Evolutionary conservation across 768 basidiomycete species (phyloP), one percentile per base, ranked within the genome.

Genomic region (Tylopilus intermedius): DNA sequence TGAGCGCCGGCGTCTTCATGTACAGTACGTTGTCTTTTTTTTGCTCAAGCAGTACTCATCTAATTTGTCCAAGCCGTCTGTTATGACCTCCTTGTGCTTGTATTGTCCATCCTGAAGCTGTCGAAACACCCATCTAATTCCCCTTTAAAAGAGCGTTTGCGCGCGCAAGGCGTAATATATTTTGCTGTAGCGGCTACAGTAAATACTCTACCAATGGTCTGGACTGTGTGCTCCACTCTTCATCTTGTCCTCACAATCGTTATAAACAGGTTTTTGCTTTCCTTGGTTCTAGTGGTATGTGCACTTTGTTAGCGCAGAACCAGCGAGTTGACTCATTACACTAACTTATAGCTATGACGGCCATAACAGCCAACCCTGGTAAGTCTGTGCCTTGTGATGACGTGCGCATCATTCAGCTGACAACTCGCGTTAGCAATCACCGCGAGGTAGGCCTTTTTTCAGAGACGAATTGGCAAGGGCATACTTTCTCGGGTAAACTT

Each of bases 71-170:
- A 37, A 67, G 65, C 64, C 14, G 43, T 50, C 45, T 45, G 51
- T 5, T 66, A 59, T 26, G 61, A 67, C 41, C 27, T 65, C 30
- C 8, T 63, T 5, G 54, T 63, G 4, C 26, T 67, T 15, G 21
- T 51, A 21, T 24, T 67, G 27, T 51, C 59, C 4, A 41, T 61
- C 26, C 27, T 50, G 8, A 58, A 55, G 9, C 33, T 67, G 22
- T 58, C 56, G 21, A 53, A 35, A 45, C 49, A 53, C 5, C 38
- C 49, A 5, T 58, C 51, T 0, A 45, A 39, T 10, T 63, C 54
- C 21, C 52, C 49, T 0, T 30, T 67, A 27, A 45, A 8, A 22
- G 55, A 51, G 15, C 53, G 47, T n/a, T 29, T 67, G 27, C 45
- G 32, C 22, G 11, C 38, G 1, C 66, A 65, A 41, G 63, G 57